Conservation (phyloP, 2,329 filamentous ascomycete species). For the Xylaria sp. region DNA sequence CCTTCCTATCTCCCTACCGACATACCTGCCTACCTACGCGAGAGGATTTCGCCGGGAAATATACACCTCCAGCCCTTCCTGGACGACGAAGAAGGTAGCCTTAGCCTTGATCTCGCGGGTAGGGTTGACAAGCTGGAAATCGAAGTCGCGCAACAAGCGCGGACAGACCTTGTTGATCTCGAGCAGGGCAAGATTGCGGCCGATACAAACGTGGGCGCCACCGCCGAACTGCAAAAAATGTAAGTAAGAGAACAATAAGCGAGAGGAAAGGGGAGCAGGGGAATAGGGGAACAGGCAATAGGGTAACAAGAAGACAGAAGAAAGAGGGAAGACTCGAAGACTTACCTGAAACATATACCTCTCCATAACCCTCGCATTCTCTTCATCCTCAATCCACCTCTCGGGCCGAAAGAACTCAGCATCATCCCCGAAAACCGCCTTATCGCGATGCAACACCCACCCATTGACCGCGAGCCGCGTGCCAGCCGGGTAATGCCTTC, state of each 20-base stretch:
- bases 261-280: neutral
- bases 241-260: neutral
- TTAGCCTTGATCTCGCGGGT: slow-evolving; percentile 62
- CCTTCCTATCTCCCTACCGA: neutral
- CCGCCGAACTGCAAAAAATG: slow-evolving; percentile 60
- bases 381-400: slow-evolving; percentile 63
- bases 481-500: slow-evolving; percentile 62
- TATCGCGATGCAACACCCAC: slow-evolving; percentile 64
- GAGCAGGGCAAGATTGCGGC: slow-evolving; percentile 64
- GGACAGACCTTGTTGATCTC: slow-evolving; percentile 71
- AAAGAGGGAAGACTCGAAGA: neutral
- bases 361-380: slow-evolving; percentile 60
- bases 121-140: slow-evolving; percentile 64
- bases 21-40: neutral
- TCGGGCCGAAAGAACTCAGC: slow-evolving; percentile 65
- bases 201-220: slow-evolving; percentile 66
- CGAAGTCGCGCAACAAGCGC: slow-evolving; percentile 64
- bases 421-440: slow-evolving; percentile 61
- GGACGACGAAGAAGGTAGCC: slow-evolving; percentile 70
- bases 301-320: neutral
- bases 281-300: neutral
- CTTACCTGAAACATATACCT: slow-evolving; percentile 66
- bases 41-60: slow-evolving; percentile 51
- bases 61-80: slow-evolving; percentile 65
- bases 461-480: slow-evolving; percentile 65